phyloP scores from a whole-genome alignment of 1,139 yeast genomes.

The Hemisphaericaspora subhashii region DNA sequence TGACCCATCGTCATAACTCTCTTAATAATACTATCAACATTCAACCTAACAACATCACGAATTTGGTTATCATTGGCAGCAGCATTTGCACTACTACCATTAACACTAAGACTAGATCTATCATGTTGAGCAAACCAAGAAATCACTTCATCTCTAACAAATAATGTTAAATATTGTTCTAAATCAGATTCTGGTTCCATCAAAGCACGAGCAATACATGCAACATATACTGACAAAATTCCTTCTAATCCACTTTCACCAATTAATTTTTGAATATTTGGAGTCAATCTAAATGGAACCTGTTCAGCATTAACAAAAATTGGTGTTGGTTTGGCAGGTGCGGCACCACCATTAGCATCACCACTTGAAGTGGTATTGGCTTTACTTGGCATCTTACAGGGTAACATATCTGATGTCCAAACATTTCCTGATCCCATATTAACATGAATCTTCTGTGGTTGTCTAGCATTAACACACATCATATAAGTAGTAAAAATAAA shows the following conservation, averaged over 20 bases:
- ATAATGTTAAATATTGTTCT: conserved; percentile 83
- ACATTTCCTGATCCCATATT: conserved; percentile 83
- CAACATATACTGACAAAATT: conserved; percentile 77
- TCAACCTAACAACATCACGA: conserved; percentile 82
- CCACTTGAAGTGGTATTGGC: conserved; percentile 46
- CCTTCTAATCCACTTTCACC: conserved; percentile 95
- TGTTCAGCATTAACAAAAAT: conserved; percentile 90
- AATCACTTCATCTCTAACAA: conserved; percentile 91
- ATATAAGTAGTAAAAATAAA: conserved; percentile 89
- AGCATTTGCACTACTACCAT: conserved; percentile 1
- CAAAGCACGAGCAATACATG: conserved; percentile 84
- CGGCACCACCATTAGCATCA: conserved; percentile 55
- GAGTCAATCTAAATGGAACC: conserved; percentile 95
- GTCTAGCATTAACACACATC: conserved; percentile 92
- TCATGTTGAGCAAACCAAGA: conserved; percentile 92
- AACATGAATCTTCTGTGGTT: conserved; percentile 89
- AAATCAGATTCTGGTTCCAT: conserved; percentile 89
- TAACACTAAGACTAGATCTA: conserved; percentile 44
- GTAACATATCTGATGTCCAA: conserved; percentile 95
- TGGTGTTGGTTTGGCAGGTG: conserved; percentile 66
- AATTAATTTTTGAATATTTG: conserved; percentile 88
- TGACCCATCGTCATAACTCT: conserved; percentile 72
- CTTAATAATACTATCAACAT: conserved; percentile 83
- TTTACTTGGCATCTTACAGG: conserved; percentile 72
- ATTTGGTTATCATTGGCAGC: conserved; percentile 63